These are phyloP conservation scores for Podospora australis DNA, from an alignment of 495 filamentous ascomycete genomes.

Conservation along the genomic window DNA sequence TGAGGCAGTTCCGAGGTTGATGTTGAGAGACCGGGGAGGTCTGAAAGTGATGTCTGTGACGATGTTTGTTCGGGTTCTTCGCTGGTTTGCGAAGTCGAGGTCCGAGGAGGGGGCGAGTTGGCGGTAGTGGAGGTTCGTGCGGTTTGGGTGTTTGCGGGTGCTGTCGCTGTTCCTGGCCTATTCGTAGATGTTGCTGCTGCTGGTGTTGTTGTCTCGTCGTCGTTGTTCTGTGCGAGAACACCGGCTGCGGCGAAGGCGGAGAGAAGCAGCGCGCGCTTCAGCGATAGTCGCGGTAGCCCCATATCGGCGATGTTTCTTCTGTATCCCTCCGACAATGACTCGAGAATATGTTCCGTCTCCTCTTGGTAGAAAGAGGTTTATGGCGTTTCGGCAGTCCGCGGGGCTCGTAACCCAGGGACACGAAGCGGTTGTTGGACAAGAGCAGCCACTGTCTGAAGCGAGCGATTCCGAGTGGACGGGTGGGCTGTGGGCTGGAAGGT, in stretches of 20 bases:
- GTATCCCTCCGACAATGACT: too few relatives aligned
- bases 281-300: constrained; percentile 22
- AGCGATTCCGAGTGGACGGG: not conserved
- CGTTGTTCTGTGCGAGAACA: constrained; percentile 29
- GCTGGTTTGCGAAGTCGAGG: not conserved
- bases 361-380: too few relatives aligned
- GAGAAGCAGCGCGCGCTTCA: constrained; percentile 32
- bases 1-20: too few relatives aligned
- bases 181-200: not conserved
- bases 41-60: too few relatives aligned
- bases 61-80: not conserved
- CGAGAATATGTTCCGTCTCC: too few relatives aligned
- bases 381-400: too few relatives aligned
- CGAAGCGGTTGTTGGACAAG: constrained; percentile 12
- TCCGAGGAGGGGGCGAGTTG: not conserved
- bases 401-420: not conserved
- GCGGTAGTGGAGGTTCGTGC: not conserved
- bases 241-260: constrained; percentile 25
- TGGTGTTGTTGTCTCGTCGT: constrained; percentile 3
- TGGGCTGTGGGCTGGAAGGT: constrained; percentile 1
- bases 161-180: not conserved
- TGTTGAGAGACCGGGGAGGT: not conserved
- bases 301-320: constrained; percentile 12
- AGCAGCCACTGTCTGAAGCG: constrained; percentile 14
- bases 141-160: not conserved